Evolutionary conservation across 2,329 filamentous ascomycete genomes (phyloP).

Genomic region (Raffaelea albimanens): DNA sequence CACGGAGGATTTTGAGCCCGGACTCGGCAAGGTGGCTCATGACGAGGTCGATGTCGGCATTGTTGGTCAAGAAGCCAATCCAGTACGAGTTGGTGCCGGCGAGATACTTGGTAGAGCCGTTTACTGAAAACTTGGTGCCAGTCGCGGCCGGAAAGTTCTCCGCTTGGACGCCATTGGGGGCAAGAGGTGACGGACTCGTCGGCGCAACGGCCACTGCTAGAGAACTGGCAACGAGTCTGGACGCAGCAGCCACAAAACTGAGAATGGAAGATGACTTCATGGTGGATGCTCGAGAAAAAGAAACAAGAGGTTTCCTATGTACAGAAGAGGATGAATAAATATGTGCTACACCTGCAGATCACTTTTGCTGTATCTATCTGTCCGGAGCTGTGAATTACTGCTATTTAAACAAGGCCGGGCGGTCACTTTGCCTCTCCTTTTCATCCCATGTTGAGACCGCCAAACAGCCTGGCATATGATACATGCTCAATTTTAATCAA

Average conservation of each 20-base stretch:
- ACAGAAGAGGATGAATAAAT: no score
- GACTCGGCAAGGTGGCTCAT: conserved; percentile 37
- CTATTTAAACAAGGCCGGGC: no score
- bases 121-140: conserved; percentile 26
- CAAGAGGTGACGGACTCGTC: conserved; percentile 1
- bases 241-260: no score
- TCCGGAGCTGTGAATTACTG: no score
- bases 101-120: conserved; percentile 36
- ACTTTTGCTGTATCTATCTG: no score
- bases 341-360: no score
- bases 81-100: conserved; percentile 48
- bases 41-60: conserved; percentile 44
- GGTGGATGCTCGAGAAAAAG: no score
- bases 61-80: conserved; percentile 41
- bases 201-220: conserved; percentile 3
- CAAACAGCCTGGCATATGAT: no score
- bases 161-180: background rate
- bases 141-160: conserved; percentile 8
- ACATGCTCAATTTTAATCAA: no score
- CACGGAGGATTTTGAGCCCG: conserved; percentile 46
- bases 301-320: no score
- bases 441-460: no score
- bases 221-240: background rate
- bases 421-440: no score
- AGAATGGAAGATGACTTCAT: background rate